phyloP scores from a whole-genome alignment of 169 alveolate genomes.

The Plasmodium vinckei region DNA sequence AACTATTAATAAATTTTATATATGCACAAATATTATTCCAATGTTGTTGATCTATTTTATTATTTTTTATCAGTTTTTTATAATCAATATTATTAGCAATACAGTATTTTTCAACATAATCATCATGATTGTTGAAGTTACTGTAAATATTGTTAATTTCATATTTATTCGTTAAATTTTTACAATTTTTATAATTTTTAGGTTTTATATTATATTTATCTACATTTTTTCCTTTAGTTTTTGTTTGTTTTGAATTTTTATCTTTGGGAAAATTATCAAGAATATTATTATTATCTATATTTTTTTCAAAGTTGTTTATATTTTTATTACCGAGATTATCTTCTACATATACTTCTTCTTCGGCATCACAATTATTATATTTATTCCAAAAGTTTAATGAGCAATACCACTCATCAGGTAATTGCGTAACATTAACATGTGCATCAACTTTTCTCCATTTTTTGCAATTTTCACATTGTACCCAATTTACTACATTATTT shows the following conservation, averaged over 20 bases:
- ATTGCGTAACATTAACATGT: constrained; percentile 76
- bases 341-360: constrained; percentile 56
- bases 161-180: constrained; percentile 1
- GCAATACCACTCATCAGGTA: constrained; percentile 88
- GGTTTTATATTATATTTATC: neutral
- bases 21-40: too few relatives aligned
- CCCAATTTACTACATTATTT: constrained; percentile 83
- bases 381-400: constrained; percentile 80
- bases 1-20: too few relatives aligned
- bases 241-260: neutral
- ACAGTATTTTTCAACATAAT: neutral
- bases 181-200: neutral
- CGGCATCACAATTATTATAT: constrained; percentile 50
- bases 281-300: neutral
- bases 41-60: too few relatives aligned
- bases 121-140: neutral
- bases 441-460: constrained; percentile 84
- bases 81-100: too few relatives aligned
- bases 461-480: constrained; percentile 85
- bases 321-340: constrained; percentile 13
- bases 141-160: neutral
- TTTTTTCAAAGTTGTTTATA: neutral
- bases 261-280: constrained; percentile 1
- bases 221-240: constrained; percentile 6
- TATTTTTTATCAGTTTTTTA: too few relatives aligned